Base-by-base conservation (phyloP, 805 yeast species). In the Lipomyces starkeyi region DNA sequence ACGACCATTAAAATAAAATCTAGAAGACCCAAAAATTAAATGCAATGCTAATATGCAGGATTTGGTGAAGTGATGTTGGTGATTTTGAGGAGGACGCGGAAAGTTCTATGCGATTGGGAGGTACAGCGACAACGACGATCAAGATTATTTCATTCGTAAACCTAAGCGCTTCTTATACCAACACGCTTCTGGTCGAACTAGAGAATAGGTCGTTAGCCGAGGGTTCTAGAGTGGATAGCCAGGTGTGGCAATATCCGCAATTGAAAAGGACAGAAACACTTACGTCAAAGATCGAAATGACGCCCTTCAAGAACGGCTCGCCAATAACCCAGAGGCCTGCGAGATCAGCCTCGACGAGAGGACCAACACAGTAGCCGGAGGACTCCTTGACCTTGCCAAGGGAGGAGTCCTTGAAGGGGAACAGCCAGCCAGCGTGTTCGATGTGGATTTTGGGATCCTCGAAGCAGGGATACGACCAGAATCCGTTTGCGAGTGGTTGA, bases 381-480 rank as follows among this genome's bases (percentile, higher is more conserved):
- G 66, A 64, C 35, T 69, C 72, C 54, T 69, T 69, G 40, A 69
- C 70, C 49, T 64, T 67, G 6, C 72, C 72, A 8, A 69, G 61
- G 2, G 70, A 67, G 4, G 57, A 40, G 37, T 66, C 69, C n/a
- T 40, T 63, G 63, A 69, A 25, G 1, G 72, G 72, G 61, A 69
- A 69, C 14, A 66, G 65, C 72, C 72, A 69, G 52, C 72, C 72
- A 25, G 66, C 72, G 54, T 69, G 72, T 60, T 69, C 72, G 37
- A 69, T 29, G 60, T 69, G 72, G 43, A 69, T 35, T 32, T 67
- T 63, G 29, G 72, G 72, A 20, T 69, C 59, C 53, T 66, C 72
- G 43, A 63, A 69, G 61, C 72, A 69, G 3, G 72, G 72, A 57
- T 63, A 69, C 1, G 64, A 58, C 72, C 72, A 69, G 62, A 69